A percentile compares a stretch with the other conserved stretches of the same genome.
phyloP scores from a whole-genome alignment of 1,284 basidiomycete species.

The Rhodotorula sp. region DNA sequence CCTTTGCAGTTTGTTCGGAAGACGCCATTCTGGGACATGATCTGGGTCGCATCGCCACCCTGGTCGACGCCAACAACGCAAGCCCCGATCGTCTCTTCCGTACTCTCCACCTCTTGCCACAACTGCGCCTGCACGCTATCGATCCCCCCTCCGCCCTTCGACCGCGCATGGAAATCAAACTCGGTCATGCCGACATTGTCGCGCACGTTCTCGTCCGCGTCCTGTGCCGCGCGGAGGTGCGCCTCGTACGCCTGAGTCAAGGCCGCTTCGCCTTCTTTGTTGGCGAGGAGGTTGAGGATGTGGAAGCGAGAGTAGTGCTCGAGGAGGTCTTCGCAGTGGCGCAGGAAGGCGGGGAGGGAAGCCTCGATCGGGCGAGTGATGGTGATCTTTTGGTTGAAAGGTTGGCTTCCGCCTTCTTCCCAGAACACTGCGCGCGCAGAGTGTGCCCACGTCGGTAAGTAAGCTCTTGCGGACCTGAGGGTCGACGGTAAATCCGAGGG shows the following conservation, averaged over 20 bases:
- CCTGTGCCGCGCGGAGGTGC: conserved; percentile 57
- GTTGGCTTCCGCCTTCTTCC: conserved; percentile 89
- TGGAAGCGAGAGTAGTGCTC: conserved; percentile 43
- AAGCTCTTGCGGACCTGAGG: not conserved
- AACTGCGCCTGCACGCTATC: conserved; percentile 79
- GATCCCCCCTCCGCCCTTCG: conserved; percentile 71
- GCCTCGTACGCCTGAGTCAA: conserved; percentile 79
- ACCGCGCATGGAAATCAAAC: conserved; percentile 90
- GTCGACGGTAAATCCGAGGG: too few species aligned
- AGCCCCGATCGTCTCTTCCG: conserved; percentile 82
- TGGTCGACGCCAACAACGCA: conserved; percentile 57
- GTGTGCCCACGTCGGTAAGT: not conserved
- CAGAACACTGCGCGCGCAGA: conserved; percentile 70
- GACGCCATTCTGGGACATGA: conserved; percentile 81
- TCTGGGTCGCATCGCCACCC: conserved; percentile 61
- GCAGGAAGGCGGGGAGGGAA: conserved; percentile 92
- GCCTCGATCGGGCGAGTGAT: conserved; percentile 87
- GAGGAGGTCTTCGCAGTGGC: conserved; percentile 78
- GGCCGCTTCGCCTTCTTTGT: conserved; percentile 85
- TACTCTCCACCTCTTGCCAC: conserved; percentile 60
- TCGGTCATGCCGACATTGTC: conserved; percentile 62
- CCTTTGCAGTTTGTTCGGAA: conserved; percentile 93
- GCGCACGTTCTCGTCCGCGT: conserved; percentile 18
- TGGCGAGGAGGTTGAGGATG: conserved; percentile 60
- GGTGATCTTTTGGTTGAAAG: conserved; percentile 75